phyloP scores from a whole-genome alignment of 73 alveolate genomes.

The Loxodes magnus region DNA sequence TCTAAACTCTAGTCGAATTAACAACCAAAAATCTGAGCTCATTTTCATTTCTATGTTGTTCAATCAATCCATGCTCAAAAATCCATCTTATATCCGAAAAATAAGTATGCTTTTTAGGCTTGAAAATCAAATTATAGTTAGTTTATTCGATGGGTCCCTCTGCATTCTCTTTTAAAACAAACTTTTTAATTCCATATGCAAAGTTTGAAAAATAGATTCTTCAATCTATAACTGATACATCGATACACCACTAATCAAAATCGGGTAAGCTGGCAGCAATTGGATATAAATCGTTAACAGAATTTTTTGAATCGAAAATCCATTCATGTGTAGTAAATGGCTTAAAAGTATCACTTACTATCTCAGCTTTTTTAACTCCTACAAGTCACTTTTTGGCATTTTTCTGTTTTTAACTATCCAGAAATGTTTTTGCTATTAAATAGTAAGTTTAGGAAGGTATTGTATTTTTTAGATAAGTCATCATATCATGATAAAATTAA shows the following conservation, averaged over 20 bases:
- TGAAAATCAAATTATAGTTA: slow-evolving; percentile 27
- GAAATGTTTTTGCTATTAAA: slow-evolving; percentile 23
- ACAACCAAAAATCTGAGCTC: slow-evolving; percentile 31
- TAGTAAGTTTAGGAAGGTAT: slow-evolving; percentile 36
- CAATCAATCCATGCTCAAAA: slow-evolving; percentile 19
- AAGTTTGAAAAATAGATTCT: slow-evolving; percentile 36
- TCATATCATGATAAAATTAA: slow-evolving; percentile 13
- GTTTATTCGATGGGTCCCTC: slow-evolving; percentile 39
- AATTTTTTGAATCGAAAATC: slow-evolving; percentile 48
- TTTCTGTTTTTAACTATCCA: slow-evolving; percentile 31
- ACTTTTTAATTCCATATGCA: slow-evolving; percentile 67
- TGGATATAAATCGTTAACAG: too few relatives aligned
- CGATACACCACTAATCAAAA: slow-evolving; percentile 28
- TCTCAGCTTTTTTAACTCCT: slow-evolving; percentile 43
- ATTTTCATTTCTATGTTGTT: slow-evolving; percentile 23
- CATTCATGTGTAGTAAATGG: slow-evolving; percentile 54
- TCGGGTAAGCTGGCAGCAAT: too few relatives aligned
- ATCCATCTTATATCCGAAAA: slow-evolving; percentile 60
- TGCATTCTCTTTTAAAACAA: slow-evolving; percentile 59
- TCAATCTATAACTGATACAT: slow-evolving; percentile 57
- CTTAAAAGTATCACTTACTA: slow-evolving; percentile 32
- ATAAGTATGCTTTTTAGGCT: slow-evolving; percentile 16
- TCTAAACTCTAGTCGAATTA: slow-evolving; percentile 32
- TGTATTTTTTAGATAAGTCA: slow-evolving; percentile 21
- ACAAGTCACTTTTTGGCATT: slow-evolving; percentile 39